Base-by-base conservation (phyloP, 352 stramenopile species). In the Phytophthora nicotianae region DNA sequence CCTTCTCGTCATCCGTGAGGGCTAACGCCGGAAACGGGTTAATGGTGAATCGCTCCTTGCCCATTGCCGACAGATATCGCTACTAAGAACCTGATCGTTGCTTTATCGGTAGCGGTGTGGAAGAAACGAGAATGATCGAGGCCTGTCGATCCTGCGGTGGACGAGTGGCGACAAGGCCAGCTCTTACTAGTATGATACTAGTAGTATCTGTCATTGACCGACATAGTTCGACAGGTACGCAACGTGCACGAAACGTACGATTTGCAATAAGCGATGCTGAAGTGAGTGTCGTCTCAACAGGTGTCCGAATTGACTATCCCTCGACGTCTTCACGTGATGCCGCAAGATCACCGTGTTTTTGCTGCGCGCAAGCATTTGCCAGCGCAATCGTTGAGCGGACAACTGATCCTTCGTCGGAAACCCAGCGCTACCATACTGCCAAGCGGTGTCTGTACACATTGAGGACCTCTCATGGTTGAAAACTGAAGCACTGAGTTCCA, bases 1-100 rank as follows among this genome's bases (percentile, higher is more conserved):
- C 35, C 60, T 71, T 74, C 35, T 74, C 65, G 27, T n/a, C 50
- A 3, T 62, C 41, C 26, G 69, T 68, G 38, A 77, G 65, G 21
- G 54, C 43, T 17, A 77, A 61, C 27, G 60, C 61, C 35, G 69
- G 69, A 33, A 74, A 77, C 60, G 65, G 69, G 56, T 75, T 75
- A 37, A 75, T 68, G 14, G 56, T 71, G 49, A 75, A 75, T 21
- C 67, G 56, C 19, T 75, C 67, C 21, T 50, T 68, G 42, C 49
- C 42, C 65, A 74, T 74, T 52, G 45, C 27, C 43, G 41, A 23
- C n/a, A 32, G n/a, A 10, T 55, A 13, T 33, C 7, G 27, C 13
- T 43, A 43, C 1, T 43, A 48, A 27, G 16, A 32, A 17, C 23
- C 27, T 14, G 27, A 45, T 50, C 26, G 24, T 11, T 58, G 50